These are phyloP conservation scores for Rhizopogon vesiculosus DNA, from an alignment of 768 basidiomycete genomes.

Conservation along the genomic window DNA sequence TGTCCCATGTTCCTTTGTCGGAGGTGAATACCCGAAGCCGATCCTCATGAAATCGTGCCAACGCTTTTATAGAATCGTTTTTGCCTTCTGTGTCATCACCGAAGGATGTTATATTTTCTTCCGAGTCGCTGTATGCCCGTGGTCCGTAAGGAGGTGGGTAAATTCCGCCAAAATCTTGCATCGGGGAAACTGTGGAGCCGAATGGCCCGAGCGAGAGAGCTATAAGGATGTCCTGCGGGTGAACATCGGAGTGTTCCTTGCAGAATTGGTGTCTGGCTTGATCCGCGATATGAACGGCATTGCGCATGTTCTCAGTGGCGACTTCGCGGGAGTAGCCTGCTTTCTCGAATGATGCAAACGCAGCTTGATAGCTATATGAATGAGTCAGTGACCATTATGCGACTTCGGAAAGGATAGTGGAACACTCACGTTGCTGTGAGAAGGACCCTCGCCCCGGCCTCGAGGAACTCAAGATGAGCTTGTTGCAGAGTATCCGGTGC, in stretches of 20 bases:
- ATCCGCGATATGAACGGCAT: constrained; percentile 46
- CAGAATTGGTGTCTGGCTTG: constrained; percentile 38
- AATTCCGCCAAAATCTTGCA: constrained; percentile 70
- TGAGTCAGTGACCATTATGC: neutral
- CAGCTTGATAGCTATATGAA: constrained; percentile 58
- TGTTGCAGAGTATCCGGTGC: constrained; percentile 49
- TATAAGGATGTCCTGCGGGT: constrained; percentile 34
- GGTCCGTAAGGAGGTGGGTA: constrained; percentile 80
- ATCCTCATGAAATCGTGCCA: constrained; percentile 60
- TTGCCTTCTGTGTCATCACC: constrained; percentile 27
- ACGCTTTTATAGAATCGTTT: constrained; percentile 40
- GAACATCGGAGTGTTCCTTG: constrained; percentile 13
- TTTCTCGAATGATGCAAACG: constrained; percentile 45
- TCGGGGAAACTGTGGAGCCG: constrained; percentile 59
- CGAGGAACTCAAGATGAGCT: constrained; percentile 58
- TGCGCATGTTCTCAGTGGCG: constrained; percentile 45
- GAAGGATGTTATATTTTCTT: constrained; percentile 41
- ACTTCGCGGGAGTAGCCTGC: constrained; percentile 43
- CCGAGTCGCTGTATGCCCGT: constrained; percentile 30
- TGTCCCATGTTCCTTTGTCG: constrained; percentile 46
- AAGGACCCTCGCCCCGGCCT: constrained; percentile 62
- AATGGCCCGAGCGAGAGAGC: constrained; percentile 73
- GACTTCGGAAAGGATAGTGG: neutral
- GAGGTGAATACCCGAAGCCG: constrained; percentile 51
- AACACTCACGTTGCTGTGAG: constrained; percentile 59